Conservation (phyloP, 2,329 filamentous ascomycete species). For the Elsinoe fawcettii region DNA sequence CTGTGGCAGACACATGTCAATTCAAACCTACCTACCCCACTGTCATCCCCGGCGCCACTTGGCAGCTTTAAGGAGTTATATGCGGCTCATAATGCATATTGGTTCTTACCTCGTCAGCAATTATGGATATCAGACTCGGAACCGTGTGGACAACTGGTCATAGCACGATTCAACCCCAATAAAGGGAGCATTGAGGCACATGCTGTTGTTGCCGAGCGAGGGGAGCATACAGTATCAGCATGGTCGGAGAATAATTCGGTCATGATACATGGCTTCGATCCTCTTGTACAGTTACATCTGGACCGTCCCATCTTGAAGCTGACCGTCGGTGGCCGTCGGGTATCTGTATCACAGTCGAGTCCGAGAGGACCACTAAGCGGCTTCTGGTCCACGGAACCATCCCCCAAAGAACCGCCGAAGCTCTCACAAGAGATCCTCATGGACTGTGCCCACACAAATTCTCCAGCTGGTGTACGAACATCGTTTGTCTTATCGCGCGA, state of each 20-base stretch:
- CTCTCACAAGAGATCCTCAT: slow-evolving; percentile 46
- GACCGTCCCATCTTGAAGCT: slow-evolving; percentile 58
- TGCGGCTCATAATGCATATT: slow-evolving; percentile 65
- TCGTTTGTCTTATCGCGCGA: slow-evolving; percentile 59
- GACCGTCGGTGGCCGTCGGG: slow-evolving; percentile 25
- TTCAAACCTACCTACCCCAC: slow-evolving; percentile 52
- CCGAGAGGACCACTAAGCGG: slow-evolving; percentile 2
- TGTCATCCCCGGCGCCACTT: slow-evolving; percentile 52
- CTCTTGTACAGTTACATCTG: slow-evolving; percentile 61
- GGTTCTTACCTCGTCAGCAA: slow-evolving; percentile 74
- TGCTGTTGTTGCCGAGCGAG: slow-evolving; percentile 60
- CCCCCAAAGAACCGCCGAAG: slow-evolving; percentile 34
- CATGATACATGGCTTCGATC: slow-evolving; percentile 65
- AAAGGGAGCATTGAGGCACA: slow-evolving; percentile 74
- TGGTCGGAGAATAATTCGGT: slow-evolving; percentile 61
- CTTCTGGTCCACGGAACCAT: not conserved
- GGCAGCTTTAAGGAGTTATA: slow-evolving; percentile 64
- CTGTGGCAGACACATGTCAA: slow-evolving; percentile 68
- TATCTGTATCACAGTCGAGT: slow-evolving; percentile 3
- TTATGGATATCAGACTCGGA: slow-evolving; percentile 78
- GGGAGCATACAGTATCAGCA: slow-evolving; percentile 46
- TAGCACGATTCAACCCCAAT: slow-evolving; percentile 67
- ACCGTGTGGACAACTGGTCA: slow-evolving; percentile 64
- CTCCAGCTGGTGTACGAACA: slow-evolving; percentile 47
- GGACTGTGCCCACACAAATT: slow-evolving; percentile 28